Base-by-base conservation (phyloP, 2,329 filamentous ascomycete genomes). In the Magnaporthales sp. region DNA sequence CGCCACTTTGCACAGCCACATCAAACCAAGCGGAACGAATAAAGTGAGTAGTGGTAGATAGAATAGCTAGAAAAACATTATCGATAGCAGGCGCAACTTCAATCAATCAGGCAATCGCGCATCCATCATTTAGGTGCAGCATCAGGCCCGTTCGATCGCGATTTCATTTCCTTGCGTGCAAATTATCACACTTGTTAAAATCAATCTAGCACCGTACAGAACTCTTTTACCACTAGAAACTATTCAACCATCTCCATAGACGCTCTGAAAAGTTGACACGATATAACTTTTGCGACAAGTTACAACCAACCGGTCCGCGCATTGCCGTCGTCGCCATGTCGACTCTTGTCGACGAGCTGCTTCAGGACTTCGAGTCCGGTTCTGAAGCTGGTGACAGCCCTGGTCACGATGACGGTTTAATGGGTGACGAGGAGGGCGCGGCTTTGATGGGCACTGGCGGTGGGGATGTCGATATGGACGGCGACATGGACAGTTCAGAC, bases 341-440 rank as follows among this genome's bases (percentile, higher is more conserved):
- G 76, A 96, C 92, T 61, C 85, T 96, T 70, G 94, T 92, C 69
- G 93, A 98, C 74, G 94, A 98, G 76, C 86, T 99, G 11, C 84
- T 98, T 72, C 91, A 95, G 74, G 92, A 96, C 76, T 95, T 96
- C 70, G 92, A 93, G 73, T 91, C 89, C 6, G 92, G 89, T 65
- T 92, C 92, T 65, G 91, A 95, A 72, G 64, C 54, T 13, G 89
- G 89, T 69, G 86, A 87, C 46, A 81, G 86, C 32, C 81, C 84
- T 62, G 81, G 85, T 67, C 80, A 84, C 65, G 80, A 82, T 68
- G 75, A 74, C 32, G 80, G 82, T 68, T 74, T 79, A 30, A 78
- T 83, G 70, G 80, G 79, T 66, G 76, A 79, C 66, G 77, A 81
- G 56, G 77, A 80, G 65, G 77, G 80, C 31, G 74, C 78, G 22